Percentiles rank a stretch among this genome's conserved stretches.
These are phyloP conservation scores for Barnettozyma sucrosica DNA, from an alignment of 805 yeast genomes.

Conservation along the genomic window DNA sequence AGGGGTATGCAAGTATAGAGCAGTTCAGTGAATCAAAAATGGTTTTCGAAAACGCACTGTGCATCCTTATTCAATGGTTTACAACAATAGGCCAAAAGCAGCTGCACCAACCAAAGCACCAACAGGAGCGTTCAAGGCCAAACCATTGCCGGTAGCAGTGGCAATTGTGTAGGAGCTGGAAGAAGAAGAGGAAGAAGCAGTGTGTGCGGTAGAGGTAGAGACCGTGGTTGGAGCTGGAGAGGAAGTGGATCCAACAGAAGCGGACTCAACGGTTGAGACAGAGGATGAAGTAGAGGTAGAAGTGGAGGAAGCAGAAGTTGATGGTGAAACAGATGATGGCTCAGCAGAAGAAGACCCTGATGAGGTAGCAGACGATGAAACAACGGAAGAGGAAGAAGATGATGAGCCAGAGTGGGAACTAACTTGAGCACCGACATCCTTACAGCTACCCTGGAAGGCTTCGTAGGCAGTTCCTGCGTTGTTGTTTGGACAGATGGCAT, in stretches of 20 bases:
- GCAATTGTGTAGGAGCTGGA: background rate
- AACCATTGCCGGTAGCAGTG: conserved; percentile 24
- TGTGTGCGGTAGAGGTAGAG: conserved; percentile 7
- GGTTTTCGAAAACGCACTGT: background rate
- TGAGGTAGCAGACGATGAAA: conserved; percentile 16
- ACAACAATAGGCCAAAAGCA: conserved; percentile 20
- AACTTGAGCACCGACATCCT: conserved; percentile 37
- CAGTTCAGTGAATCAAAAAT: background rate
- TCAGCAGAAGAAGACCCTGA: conserved; percentile 20
- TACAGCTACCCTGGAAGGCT: conserved; percentile 52
- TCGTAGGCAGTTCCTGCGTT: conserved; percentile 51
- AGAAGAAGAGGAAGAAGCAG: conserved; percentile 10
- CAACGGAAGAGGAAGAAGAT: conserved; percentile 20
- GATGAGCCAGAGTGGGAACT: conserved; percentile 32
- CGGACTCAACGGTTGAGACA: conserved; percentile 1
- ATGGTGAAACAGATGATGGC: conserved; percentile 13
- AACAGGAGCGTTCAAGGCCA: conserved; percentile 32
- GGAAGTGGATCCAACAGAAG: conserved; percentile 15
- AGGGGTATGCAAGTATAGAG: background rate
- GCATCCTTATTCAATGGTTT: background rate
- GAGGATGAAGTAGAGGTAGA: conserved; percentile 2
- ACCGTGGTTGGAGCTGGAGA: conserved; percentile 1
- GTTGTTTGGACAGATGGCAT: conserved; percentile 62
- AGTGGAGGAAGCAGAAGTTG: conserved; percentile 18
- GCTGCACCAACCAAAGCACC: conserved; percentile 38